These are phyloP conservation scores for Cercospora zeae-maydis DNA, from an alignment of 2,329 filamentous ascomycete genomes.

Conservation along the genomic window DNA sequence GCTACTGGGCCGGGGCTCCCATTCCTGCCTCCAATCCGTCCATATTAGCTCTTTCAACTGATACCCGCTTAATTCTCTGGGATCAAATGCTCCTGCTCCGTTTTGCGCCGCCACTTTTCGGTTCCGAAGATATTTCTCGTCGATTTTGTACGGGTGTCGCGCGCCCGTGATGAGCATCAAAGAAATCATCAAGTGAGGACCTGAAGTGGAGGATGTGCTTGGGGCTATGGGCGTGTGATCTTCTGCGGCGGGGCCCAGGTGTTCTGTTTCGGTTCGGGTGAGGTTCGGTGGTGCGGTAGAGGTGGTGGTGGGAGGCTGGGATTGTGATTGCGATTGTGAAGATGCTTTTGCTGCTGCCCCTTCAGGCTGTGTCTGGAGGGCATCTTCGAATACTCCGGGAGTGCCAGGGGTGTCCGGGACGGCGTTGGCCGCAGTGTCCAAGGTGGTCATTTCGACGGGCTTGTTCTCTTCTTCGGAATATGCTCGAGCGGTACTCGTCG, in stretches of 20 bases:
- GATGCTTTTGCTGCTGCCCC: not conserved
- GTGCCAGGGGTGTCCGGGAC: slow-evolving; percentile 8
- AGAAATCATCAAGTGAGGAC: slow-evolving; percentile 64
- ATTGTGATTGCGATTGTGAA: not conserved
- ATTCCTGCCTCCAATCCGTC: slow-evolving; percentile 82
- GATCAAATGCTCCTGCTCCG: slow-evolving; percentile 62
- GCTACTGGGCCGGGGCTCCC: slow-evolving; percentile 81
- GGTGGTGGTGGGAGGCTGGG: slow-evolving; percentile 2
- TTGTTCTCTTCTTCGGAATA: slow-evolving; percentile 9
- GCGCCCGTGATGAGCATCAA: slow-evolving; percentile 72
- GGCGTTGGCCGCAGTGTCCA: slow-evolving; percentile 1
- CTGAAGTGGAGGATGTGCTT: slow-evolving; percentile 36
- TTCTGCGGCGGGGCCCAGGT: slow-evolving; percentile 46
- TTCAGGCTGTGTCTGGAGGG: slow-evolving; percentile 8
- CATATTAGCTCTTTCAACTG: slow-evolving; percentile 91
- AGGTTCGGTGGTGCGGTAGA: slow-evolving; percentile 7
- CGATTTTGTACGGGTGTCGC: slow-evolving; percentile 84
- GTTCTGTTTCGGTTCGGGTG: slow-evolving; percentile 42
- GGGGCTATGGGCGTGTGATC: slow-evolving; percentile 40
- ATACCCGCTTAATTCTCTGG: slow-evolving; percentile 87
- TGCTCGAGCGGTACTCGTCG: slow-evolving; percentile 3
- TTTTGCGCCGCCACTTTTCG: slow-evolving; percentile 75
- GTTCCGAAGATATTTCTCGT: slow-evolving; percentile 78
- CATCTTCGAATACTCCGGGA: slow-evolving; percentile 10
- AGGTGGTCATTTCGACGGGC: slow-evolving; percentile 13